phyloP scores from a whole-genome alignment of 2,329 filamentous ascomycete genomes.

The Sclerotinia trifoliorum region DNA sequence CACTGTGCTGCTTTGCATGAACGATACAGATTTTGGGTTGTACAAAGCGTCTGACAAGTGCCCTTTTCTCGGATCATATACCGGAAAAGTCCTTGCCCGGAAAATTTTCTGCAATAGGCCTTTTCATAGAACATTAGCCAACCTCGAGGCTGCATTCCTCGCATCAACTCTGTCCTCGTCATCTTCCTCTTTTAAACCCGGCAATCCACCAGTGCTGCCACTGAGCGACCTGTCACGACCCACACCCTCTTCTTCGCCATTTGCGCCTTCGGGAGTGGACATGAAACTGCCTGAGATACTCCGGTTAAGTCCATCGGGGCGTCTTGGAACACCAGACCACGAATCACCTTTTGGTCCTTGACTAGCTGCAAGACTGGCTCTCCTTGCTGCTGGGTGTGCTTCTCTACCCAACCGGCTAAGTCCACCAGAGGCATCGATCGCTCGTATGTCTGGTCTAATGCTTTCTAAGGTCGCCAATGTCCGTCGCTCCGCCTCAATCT shows the following conservation, averaged over 20 bases:
- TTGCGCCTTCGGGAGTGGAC: slow-evolving; percentile 61
- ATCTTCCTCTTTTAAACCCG: slow-evolving; percentile 71
- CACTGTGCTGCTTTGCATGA: slow-evolving; percentile 20
- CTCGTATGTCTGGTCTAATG: slow-evolving; percentile 86
- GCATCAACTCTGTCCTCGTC: slow-evolving; percentile 95
- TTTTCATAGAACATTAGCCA: slow-evolving; percentile 44
- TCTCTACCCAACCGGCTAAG: slow-evolving; percentile 88
- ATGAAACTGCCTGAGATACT: slow-evolving; percentile 74
- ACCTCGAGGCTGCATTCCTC: slow-evolving; percentile 86
- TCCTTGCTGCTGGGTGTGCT: slow-evolving; percentile 70
- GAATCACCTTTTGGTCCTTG: slow-evolving; percentile 98
- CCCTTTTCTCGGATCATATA: slow-evolving; percentile 18
- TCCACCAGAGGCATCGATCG: slow-evolving; percentile 87
- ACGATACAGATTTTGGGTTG: slow-evolving; percentile 22
- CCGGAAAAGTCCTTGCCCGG: slow-evolving; percentile 8
- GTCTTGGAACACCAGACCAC: slow-evolving; percentile 90
- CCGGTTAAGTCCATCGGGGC: slow-evolving; percentile 69
- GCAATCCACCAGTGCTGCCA: slow-evolving; percentile 47
- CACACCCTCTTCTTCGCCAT: slow-evolving; percentile 50
- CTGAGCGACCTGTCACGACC: slow-evolving; percentile 37
- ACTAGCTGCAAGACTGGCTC: slow-evolving; percentile 76
- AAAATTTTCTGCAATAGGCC: slow-evolving; percentile 1
- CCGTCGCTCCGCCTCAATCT: slow-evolving; percentile 93
- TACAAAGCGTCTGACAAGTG: slow-evolving; percentile 18
- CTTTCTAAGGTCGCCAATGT: slow-evolving; percentile 91